phyloP scores from a whole-genome alignment of 495 filamentous ascomycete genomes.

The Penicillium verhagenii region DNA sequence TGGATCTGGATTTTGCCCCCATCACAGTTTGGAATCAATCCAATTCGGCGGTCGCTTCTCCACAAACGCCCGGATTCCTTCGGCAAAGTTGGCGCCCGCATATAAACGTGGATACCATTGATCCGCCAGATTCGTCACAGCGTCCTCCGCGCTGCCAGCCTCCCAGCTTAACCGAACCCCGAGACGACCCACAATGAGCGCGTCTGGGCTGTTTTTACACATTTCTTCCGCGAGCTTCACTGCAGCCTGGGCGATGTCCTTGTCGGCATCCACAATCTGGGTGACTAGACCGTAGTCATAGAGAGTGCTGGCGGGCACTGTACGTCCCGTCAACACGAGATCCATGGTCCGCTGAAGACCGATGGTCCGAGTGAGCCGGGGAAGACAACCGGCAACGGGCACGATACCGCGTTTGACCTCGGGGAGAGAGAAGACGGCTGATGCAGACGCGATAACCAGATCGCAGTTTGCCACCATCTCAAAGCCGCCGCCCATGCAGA shows the following conservation, averaged over 20 bases:
- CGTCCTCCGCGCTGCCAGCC: conserved; percentile 61
- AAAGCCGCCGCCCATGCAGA: conserved; percentile 71
- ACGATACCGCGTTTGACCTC: conserved; percentile 71
- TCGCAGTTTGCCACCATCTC: conserved; percentile 74
- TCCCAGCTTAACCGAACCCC: conserved; percentile 71
- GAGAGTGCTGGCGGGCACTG: conserved; percentile 56
- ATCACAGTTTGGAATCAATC: conserved; percentile 69
- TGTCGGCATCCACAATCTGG: conserved; percentile 16
- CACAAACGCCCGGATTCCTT: conserved; percentile 76
- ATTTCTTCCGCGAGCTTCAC: conserved; percentile 19
- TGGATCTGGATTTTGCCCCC: neutral
- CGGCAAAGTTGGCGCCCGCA: conserved; percentile 69
- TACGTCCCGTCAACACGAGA: conserved; percentile 64
- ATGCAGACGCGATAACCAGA: conserved; percentile 57
- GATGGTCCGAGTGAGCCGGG: conserved; percentile 65
- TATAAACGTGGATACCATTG: conserved; percentile 60
- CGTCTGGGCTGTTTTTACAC: conserved; percentile 63
- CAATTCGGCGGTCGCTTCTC: conserved; percentile 73
- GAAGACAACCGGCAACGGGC: conserved; percentile 68
- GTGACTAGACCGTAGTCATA: conserved; percentile 65
- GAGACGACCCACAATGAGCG: conserved; percentile 62
- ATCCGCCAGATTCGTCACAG: conserved; percentile 54
- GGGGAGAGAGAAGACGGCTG: conserved; percentile 60
- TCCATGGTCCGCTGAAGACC: conserved; percentile 70
- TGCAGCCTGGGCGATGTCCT: conserved; percentile 31